Evolutionary conservation across 2,329 filamentous ascomycete species (phyloP).

Genomic region (Colletotrichum paranaense): DNA sequence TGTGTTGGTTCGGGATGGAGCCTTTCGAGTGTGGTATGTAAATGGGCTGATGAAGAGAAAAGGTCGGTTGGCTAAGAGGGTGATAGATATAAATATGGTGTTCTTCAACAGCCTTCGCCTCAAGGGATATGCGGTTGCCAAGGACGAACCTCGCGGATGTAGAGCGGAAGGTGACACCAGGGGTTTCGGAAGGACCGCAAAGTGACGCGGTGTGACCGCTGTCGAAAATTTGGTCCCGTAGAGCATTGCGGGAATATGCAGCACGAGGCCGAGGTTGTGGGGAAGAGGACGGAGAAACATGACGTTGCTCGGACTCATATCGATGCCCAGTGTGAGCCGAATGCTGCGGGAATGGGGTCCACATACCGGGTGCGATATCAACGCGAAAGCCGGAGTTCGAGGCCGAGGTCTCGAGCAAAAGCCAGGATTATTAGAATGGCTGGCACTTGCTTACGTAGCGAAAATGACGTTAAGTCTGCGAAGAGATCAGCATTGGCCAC

Average conservation of each 20-base stretch:
- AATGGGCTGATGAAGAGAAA: too few relatives aligned
- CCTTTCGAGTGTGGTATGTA: too few relatives aligned
- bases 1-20: too few relatives aligned
- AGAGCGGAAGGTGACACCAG: too few relatives aligned
- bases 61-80: too few relatives aligned
- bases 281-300: neutral
- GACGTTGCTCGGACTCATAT: neutral
- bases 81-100: too few relatives aligned
- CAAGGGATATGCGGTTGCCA: too few relatives aligned
- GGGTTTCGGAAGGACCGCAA: neutral
- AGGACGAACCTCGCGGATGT: too few relatives aligned
- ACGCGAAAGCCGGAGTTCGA: neutral
- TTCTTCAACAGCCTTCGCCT: too few relatives aligned
- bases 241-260: slow-evolving; percentile 5
- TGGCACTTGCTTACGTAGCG: neutral
- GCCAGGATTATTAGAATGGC: neutral
- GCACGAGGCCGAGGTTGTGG: slow-evolving; percentile 8
- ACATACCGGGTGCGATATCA: neutral
- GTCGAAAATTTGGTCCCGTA: neutral
- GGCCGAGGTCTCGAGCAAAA: neutral
- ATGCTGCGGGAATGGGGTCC: neutral
- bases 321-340: neutral
- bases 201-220: neutral
- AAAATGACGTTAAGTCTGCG: neutral
- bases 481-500: too few relatives aligned